phyloP scores from a whole-genome alignment of 1,284 basidiomycete species.

The Ganoderma lingzhi region DNA sequence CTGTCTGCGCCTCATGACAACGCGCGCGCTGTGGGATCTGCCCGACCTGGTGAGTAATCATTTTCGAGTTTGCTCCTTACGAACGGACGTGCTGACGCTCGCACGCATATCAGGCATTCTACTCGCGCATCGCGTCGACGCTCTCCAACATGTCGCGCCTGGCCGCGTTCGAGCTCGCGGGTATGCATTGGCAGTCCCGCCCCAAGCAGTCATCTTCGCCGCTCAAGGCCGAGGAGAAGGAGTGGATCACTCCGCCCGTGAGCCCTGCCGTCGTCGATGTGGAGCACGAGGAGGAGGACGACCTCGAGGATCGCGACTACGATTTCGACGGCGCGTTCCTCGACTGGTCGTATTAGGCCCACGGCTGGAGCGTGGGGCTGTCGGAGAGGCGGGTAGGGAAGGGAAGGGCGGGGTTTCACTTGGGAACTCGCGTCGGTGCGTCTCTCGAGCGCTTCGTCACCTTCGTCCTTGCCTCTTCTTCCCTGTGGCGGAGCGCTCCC shows the following conservation, averaged over 20 bases:
- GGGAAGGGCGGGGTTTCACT: constrained; percentile 17
- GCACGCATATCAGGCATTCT: constrained; percentile 58
- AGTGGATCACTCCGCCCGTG: constrained; percentile 43
- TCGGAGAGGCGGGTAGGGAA: constrained; percentile 4
- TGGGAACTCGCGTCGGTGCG: constrained; percentile 29
- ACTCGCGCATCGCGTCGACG: constrained; percentile 62
- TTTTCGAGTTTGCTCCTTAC: background rate
- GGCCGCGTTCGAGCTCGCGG: constrained; percentile 72
- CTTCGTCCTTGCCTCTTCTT: constrained; percentile 25
- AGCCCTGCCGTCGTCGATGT: constrained; percentile 36
- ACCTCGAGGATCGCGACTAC: constrained; percentile 32
- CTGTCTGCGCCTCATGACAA: constrained; percentile 46
- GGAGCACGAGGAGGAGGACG: constrained; percentile 23
- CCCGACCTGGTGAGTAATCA: constrained; percentile 44
- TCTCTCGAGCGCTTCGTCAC: constrained; percentile 30
- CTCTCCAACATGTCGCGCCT: constrained; percentile 65
- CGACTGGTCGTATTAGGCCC: constrained; percentile 41
- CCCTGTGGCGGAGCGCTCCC: constrained; percentile 17
- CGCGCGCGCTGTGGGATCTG: constrained; percentile 42
- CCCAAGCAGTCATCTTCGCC: constrained; percentile 32
- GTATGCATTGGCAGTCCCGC: constrained; percentile 68
- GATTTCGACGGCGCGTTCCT: constrained; percentile 42
- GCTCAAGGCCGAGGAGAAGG: constrained; percentile 33
- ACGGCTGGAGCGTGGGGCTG: background rate
- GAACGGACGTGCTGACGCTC: background rate